Evolutionary conservation across 495 filamentous ascomycete genomes (phyloP).

Genomic region (Penicillium pancosmium): DNA sequence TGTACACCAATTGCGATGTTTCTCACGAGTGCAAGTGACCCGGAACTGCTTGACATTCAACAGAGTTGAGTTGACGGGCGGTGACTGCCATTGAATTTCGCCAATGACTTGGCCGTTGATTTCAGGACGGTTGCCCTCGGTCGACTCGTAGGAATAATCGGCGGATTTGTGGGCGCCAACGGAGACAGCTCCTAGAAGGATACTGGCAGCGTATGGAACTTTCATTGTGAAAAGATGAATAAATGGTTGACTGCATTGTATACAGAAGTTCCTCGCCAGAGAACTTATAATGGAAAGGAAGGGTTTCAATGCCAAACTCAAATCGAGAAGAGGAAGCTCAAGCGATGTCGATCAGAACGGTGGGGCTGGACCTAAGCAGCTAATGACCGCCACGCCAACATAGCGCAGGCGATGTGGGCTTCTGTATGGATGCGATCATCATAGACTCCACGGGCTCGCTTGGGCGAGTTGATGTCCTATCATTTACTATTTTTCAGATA

Average conservation of each 20-base stretch:
- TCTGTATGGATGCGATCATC: conserved; percentile 6
- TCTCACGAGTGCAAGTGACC: conserved; percentile 14
- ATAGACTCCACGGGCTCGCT: not conserved
- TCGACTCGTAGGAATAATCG: conserved; percentile 9
- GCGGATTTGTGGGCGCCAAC: conserved; percentile 6
- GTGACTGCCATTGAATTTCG: conserved; percentile 10
- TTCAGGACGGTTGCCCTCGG: not conserved
- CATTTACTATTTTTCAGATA: too few relatives aligned
- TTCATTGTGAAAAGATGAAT: conserved; percentile 10
- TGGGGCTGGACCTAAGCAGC: not conserved
- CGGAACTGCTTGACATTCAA: not conserved
- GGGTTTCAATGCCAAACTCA: not conserved
- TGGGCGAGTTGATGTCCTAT: not conserved
- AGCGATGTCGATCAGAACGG: not conserved
- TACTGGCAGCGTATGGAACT: conserved; percentile 5
- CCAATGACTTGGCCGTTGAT: conserved; percentile 2
- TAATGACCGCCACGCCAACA: not conserved
- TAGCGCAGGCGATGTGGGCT: conserved; percentile 4
- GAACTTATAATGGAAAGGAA: conserved; percentile 9
- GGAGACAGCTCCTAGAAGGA: conserved; percentile 12
- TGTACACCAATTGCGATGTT: conserved; percentile 8
- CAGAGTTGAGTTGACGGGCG: conserved; percentile 4
- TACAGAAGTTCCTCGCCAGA: not conserved
- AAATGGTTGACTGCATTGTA: not conserved
- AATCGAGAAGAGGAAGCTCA: not conserved